phyloP scores from a whole-genome alignment of 805 yeast genomes.

The Kuraishia piskuri region DNA sequence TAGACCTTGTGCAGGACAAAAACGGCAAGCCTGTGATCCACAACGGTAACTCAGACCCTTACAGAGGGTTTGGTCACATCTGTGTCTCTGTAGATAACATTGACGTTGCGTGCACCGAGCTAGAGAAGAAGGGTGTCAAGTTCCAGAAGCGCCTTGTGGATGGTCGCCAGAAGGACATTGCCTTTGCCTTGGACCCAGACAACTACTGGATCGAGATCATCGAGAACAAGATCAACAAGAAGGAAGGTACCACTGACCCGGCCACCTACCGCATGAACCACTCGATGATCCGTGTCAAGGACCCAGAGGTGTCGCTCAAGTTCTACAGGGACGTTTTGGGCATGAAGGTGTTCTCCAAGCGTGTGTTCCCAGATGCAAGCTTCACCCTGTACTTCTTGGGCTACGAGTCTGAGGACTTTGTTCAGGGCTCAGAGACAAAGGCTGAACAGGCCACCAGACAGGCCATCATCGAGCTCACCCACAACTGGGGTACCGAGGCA shows the following conservation, averaged over 20 bases:
- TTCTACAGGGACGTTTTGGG: constrained; percentile 81
- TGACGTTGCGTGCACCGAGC: constrained; percentile 44
- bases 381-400: constrained; percentile 86
- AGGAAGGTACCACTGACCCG: constrained; percentile 28
- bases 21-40: constrained; percentile 53
- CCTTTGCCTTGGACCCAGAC: constrained; percentile 92
- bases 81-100: constrained; percentile 84
- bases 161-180: constrained; percentile 90
- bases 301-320: constrained; percentile 63
- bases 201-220: constrained; percentile 95
- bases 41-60: constrained; percentile 80
- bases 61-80: constrained; percentile 91
- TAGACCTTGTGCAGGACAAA: constrained; percentile 78
- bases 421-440: constrained; percentile 31
- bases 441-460: constrained; percentile 37
- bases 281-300: constrained; percentile 88
- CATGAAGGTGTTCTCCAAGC: constrained; percentile 56
- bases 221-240: constrained; percentile 39
- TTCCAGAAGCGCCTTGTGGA: constrained; percentile 82
- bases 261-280: constrained; percentile 62
- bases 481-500: constrained; percentile 90
- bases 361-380: constrained; percentile 56
- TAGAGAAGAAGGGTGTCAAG: constrained; percentile 53
- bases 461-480: constrained; percentile 81
- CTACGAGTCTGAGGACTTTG: constrained; percentile 37